phyloP scores from a whole-genome alignment of 2,329 filamentous ascomycete species.

The Calonectria pseudoreteaudii region DNA sequence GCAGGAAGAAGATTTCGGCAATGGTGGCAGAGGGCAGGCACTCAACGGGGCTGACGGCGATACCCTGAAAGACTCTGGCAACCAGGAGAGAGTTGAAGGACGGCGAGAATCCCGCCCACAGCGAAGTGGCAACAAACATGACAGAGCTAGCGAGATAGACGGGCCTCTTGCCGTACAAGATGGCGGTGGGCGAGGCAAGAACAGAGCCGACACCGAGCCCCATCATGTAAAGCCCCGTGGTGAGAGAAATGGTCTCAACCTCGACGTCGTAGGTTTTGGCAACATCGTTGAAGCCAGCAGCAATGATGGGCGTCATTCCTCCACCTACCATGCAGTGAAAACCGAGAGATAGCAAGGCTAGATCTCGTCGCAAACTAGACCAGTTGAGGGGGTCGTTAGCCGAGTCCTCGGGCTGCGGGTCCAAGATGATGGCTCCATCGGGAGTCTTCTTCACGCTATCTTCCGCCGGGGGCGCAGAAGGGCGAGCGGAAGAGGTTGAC shows the following conservation, averaged over 20 bases:
- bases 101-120: slow-evolving; percentile 90
- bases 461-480: slow-evolving; percentile 27
- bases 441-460: slow-evolving; percentile 78
- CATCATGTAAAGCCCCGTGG: slow-evolving; percentile 94
- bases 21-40: slow-evolving; percentile 94
- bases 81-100: slow-evolving; percentile 83
- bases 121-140: slow-evolving; percentile 79
- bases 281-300: slow-evolving; percentile 89
- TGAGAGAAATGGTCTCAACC: slow-evolving; percentile 81
- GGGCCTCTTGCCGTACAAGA: slow-evolving; percentile 89
- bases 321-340: slow-evolving; percentile 95
- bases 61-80: slow-evolving; percentile 87
- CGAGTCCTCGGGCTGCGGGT: slow-evolving; percentile 92
- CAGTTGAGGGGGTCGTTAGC: slow-evolving; percentile 94
- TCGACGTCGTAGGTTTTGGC: slow-evolving; percentile 73
- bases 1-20: slow-evolving; percentile 95
- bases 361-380: slow-evolving; percentile 83
- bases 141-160: slow-evolving; percentile 85
- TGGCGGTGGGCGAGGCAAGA: slow-evolving; percentile 88
- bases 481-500: slow-evolving; percentile 38
- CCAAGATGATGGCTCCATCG: slow-evolving; percentile 86
- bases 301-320: slow-evolving; percentile 90
- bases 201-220: slow-evolving; percentile 89
- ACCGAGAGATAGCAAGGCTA: slow-evolving; percentile 83
- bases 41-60: slow-evolving; percentile 90